Conservation (phyloP, 192 early-diverging fungal genomes). For the Coemansia interrupta region DNA sequence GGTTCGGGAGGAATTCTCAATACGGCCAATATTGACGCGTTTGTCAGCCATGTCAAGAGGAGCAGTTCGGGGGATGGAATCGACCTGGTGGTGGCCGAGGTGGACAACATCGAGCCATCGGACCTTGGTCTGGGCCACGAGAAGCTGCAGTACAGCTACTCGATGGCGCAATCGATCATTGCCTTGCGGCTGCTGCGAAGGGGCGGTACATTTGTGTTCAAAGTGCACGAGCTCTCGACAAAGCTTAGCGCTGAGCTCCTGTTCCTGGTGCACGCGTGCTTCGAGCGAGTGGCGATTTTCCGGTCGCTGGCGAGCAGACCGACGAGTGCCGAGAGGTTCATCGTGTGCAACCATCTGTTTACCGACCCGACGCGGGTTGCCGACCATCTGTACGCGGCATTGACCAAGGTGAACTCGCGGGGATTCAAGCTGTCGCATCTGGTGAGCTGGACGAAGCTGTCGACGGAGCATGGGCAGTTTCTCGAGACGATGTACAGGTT, state of each 20-base stretch:
- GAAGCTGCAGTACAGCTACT: slow-evolving; percentile 23
- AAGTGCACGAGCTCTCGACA: slow-evolving; percentile 20
- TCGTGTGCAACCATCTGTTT: slow-evolving; percentile 26
- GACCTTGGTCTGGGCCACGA: slow-evolving; percentile 16
- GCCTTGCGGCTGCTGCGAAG: slow-evolving; percentile 19
- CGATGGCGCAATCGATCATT: slow-evolving; percentile 27
- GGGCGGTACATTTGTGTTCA: slow-evolving; percentile 42
- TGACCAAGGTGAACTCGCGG: slow-evolving; percentile 20
- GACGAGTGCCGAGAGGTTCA: slow-evolving; percentile 26
- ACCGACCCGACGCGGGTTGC: slow-evolving; percentile 17
- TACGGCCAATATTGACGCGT: slow-evolving; percentile 16
- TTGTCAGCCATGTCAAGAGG: slow-evolving; percentile 21
- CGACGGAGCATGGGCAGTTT: slow-evolving; percentile 19
- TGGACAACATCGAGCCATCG: not conserved
- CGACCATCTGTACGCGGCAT: slow-evolving; percentile 19
- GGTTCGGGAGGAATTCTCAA: slow-evolving; percentile 7
- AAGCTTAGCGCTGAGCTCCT: slow-evolving; percentile 39
- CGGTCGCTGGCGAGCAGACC: slow-evolving; percentile 21
- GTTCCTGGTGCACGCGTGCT: slow-evolving; percentile 29
- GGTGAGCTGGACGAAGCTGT: slow-evolving; percentile 37
- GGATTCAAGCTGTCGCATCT: slow-evolving; percentile 35
- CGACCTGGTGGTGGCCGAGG: slow-evolving; percentile 37
- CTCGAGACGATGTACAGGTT: slow-evolving; percentile 14
- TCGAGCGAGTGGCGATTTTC: slow-evolving; percentile 36
- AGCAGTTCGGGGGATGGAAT: slow-evolving; percentile 3